Base-by-base conservation (phyloP, 495 filamentous ascomycete species). In the Podospora didyma region DNA sequence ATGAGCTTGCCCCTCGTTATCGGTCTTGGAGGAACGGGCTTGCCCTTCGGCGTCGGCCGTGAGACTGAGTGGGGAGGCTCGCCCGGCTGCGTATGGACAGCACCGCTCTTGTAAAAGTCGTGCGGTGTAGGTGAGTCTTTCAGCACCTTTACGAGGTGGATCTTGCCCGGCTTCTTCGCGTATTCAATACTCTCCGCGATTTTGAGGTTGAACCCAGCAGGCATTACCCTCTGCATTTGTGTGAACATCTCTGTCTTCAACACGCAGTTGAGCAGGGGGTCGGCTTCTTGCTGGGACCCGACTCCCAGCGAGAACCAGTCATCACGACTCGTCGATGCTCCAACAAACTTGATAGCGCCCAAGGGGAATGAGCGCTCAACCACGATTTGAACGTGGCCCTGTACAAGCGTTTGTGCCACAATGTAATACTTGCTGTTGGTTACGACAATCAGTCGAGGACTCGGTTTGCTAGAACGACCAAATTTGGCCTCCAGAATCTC, bases 221-320 rank as follows among this genome's bases (percentile, higher is more conserved):
- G 89, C 69, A 90, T 85, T 37, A 78, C 83, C 42, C 77, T 81
- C 67, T 82, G 82, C 63, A 98, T 82, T 48, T 96, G 92, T 7
- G 92, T 96, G 67, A 97, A 94, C 62, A 99, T 87, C 64, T 99
- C 95, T 0, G 93, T 97, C 77, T 99, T 99, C 69, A 99, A 86
- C 26, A 96, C 75, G 67, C 95, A 99, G 70, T 84, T 94, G 45
- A 97, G 70, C 34, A 99, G 78, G 7, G 93, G 91, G 72, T 99
- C 95, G 0, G 95, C 79, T 66, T 96, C 94, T 65, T 96, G 89
- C 14, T 82, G 84, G 14, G 89, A 92, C 34, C 92, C 92, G 42
- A 95, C 80, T 3, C 93, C 88, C 48, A 99, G 70, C 0, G 92
- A 89, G 67, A 97, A 96, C 95, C 95, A 99, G 72, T 97, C 95